phyloP scores from a whole-genome alignment of 441 rosid genomes.

The Hura crepitans region DNA sequence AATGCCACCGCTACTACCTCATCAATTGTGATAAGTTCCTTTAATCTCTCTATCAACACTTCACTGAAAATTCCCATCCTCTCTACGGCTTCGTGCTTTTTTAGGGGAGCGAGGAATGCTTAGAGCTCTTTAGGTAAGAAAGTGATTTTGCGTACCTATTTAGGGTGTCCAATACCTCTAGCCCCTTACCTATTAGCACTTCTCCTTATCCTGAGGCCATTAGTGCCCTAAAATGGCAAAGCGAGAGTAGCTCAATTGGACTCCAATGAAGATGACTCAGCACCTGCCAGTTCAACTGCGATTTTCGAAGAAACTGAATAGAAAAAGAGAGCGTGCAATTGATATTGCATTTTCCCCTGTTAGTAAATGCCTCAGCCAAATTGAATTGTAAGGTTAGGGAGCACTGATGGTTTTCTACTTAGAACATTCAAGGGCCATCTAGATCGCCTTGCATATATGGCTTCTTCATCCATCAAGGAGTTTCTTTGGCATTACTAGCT shows the following conservation, averaged over 20 bases:
- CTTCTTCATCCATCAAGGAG: constrained; percentile 93
- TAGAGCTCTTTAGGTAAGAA: constrained; percentile 92
- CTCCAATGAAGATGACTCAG: constrained; percentile 44
- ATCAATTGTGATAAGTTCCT: constrained; percentile 62
- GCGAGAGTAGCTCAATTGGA: constrained; percentile 54
- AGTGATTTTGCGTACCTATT: constrained; percentile 88
- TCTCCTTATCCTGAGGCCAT: constrained; percentile 42
- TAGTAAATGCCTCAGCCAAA: constrained; percentile 98
- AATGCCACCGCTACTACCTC: constrained; percentile 40
- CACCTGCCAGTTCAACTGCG: constrained; percentile 23
- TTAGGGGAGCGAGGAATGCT: constrained; percentile 87
- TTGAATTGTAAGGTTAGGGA: constrained; percentile 87
- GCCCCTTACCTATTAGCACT: constrained; percentile 49
- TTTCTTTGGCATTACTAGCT: constrained; percentile 83
- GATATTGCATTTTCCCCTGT: constrained; percentile 88
- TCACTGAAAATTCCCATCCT: constrained; percentile 44
- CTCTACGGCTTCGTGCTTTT: constrained; percentile 65
- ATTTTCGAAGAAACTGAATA: constrained; percentile 62
- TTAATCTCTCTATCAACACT: constrained; percentile 43
- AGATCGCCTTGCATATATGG: constrained; percentile 87
- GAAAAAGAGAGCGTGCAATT: constrained; percentile 85
- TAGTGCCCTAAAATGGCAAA: constrained; percentile 52
- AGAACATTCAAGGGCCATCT: constrained; percentile 78
- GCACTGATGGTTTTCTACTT: constrained; percentile 65
- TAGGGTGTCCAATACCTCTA: constrained; percentile 65